Percentiles rank a stretch among this genome's conserved stretches.
These are phyloP conservation scores for Pseudogymnoascus sp. DNA, from an alignment of 2,329 filamentous ascomycete genomes.

Conservation along the genomic window DNA sequence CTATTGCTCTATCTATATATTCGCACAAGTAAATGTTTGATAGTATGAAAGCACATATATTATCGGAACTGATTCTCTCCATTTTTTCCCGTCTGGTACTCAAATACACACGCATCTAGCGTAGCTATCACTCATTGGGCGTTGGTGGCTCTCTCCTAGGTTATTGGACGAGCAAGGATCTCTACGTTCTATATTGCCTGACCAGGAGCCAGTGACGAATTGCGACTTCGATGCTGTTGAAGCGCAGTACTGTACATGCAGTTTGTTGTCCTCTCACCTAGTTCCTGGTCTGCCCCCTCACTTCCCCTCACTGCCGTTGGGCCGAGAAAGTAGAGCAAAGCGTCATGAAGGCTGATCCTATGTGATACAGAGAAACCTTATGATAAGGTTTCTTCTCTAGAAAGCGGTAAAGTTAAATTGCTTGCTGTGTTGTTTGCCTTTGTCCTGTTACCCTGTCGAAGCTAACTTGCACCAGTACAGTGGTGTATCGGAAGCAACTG, in stretches of 20 bases:
- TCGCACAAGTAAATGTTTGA: background rate
- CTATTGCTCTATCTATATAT: background rate
- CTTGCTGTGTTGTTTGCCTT: background rate
- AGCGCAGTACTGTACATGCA: background rate
- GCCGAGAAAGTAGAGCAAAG: background rate
- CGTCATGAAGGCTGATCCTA: background rate
- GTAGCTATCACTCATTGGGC: no score
- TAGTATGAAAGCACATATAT: background rate
- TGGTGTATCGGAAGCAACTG: background rate
- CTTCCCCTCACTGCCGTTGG: no score
- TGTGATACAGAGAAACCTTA: background rate
- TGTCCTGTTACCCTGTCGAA: background rate
- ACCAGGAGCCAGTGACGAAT: no score
- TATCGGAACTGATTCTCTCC: background rate
- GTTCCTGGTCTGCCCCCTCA: background rate
- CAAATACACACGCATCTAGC: no score
- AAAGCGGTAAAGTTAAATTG: background rate
- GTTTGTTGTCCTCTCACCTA: background rate
- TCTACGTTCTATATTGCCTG: no score
- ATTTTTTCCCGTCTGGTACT: background rate
- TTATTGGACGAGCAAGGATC: no score
- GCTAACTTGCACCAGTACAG: background rate
- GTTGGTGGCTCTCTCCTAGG: no score
- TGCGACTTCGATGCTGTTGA: no score
- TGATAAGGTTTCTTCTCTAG: background rate